These are phyloP conservation scores for Fusarium sp. DNA, from an alignment of 2,329 filamentous ascomycete genomes.

Conservation along the genomic window DNA sequence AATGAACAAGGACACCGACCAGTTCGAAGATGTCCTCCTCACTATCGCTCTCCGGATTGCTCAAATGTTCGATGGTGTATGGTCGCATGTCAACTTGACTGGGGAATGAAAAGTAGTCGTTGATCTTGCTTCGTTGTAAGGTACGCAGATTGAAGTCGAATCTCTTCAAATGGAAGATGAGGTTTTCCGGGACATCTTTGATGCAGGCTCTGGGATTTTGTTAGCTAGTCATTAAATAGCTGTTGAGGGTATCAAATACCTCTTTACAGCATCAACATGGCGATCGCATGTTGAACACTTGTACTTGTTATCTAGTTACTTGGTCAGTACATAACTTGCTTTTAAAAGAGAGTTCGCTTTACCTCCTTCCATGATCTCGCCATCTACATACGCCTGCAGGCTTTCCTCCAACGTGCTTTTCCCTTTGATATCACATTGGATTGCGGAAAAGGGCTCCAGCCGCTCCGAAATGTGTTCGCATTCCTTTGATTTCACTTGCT, in stretches of 20 bases:
- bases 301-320: slow-evolving; percentile 88
- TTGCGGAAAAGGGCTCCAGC: slow-evolving; percentile 90
- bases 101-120: slow-evolving; percentile 93
- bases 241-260: slow-evolving; percentile 58
- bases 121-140: slow-evolving; percentile 89
- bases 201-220: slow-evolving; percentile 76
- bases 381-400: slow-evolving; percentile 93
- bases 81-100: slow-evolving; percentile 84
- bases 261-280: slow-evolving; percentile 93
- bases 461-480: slow-evolving; percentile 93
- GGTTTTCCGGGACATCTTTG: slow-evolving; percentile 90
- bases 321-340: slow-evolving; percentile 18
- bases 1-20: slow-evolving; percentile 94
- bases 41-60: slow-evolving; percentile 65
- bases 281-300: slow-evolving; percentile 91
- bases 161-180: slow-evolving; percentile 94
- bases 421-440: slow-evolving; percentile 96
- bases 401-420: slow-evolving; percentile 87
- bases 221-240: not conserved
- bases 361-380: slow-evolving; percentile 94
- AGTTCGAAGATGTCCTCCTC: slow-evolving; percentile 87
- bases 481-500: slow-evolving; percentile 95
- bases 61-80: slow-evolving; percentile 89
- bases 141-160: slow-evolving; percentile 85
- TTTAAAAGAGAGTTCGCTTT: slow-evolving; percentile 43